phyloP scores from a whole-genome alignment of 2,329 filamentous ascomycete species.

The Leptosphaerulina australis region DNA sequence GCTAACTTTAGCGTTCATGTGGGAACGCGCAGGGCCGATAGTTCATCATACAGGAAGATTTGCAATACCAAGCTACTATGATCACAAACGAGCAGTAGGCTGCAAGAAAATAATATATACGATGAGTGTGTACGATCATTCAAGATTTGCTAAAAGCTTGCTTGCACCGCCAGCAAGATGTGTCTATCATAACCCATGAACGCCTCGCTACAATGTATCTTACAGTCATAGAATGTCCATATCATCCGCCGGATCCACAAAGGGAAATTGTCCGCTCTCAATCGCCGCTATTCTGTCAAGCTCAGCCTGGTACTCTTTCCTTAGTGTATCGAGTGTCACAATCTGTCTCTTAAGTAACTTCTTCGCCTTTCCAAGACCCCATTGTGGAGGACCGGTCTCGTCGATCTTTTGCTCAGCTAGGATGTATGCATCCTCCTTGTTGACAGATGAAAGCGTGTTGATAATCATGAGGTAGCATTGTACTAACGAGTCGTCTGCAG shows the following conservation, averaged over 20 bases:
- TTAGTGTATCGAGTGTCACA: constrained; percentile 82
- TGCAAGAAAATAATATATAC: neutral
- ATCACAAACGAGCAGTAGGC: neutral
- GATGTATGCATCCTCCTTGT: constrained; percentile 83
- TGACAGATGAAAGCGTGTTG: constrained; percentile 87
- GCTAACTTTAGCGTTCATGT: constrained; percentile 1
- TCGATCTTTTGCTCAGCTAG: constrained; percentile 58
- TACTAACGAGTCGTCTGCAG: constrained; percentile 63
- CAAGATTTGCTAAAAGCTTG: constrained; percentile 2
- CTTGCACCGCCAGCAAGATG: neutral
- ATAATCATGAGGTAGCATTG: constrained; percentile 88
- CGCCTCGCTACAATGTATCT: constrained; percentile 31
- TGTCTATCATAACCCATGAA: constrained; percentile 15
- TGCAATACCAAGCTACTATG: no score
- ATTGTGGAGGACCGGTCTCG: constrained; percentile 42
- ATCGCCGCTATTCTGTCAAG: constrained; percentile 87
- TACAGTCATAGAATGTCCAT: constrained; percentile 46
- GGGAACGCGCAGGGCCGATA: neutral
- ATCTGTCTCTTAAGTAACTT: constrained; percentile 69
- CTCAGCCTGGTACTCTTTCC: constrained; percentile 88
- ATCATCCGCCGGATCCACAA: constrained; percentile 55
- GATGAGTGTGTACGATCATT: neutral
- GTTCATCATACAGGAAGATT: no score
- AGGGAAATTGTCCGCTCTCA: constrained; percentile 86
- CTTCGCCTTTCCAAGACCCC: constrained; percentile 43